Evolutionary conservation across 169 alveolate genomes (phyloP), one percentile per base, ranked within the genome.

Genomic region (Ichthyophthirius multifiliis): DNA sequence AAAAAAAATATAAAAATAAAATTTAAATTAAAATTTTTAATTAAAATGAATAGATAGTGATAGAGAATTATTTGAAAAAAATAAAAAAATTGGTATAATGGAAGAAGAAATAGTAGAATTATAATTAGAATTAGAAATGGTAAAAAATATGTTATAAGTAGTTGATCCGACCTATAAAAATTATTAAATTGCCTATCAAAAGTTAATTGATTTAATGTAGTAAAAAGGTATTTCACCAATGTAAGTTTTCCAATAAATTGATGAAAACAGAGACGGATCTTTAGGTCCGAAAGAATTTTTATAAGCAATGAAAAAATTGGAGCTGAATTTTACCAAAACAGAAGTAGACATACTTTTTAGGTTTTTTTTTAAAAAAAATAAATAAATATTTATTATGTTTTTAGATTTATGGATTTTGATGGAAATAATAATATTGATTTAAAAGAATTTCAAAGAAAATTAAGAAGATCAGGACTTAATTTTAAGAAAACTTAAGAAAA

Each of bases 91-190:
- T 20, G 47, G 80, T 18, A 18, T 32, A 13, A 43, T 67, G 16
- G 76, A 81, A 73, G 86, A 81, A 71, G 86, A 81, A 73, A 71
- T 81, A 32, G 65, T 71, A n/a, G 86, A 81, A 31, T 15, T 81
- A 2, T 27, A 81, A 67, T 55, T 81, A 9, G 86, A 81, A 73
- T 43, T 41, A 16, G 86, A 81, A 71, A 65, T 81, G 9, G 55
- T 81, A n/a, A 81, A 81, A 20, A 81, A 81, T 35, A 67, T 76
- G 43, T 55, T 81, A 35, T 46, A 67, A 32, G 64, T 39, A 31
- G 27, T 63, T 20, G 86, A 81, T 71, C 46, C 79, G 6, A 31
- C 20, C 43, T 81, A 71, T 55, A 35, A 55, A 30, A 81, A 43
- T 23, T 81, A 81, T 55, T 27, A 65, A 3, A 35, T 71, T 35